These are phyloP conservation scores for Xylariales sp. DNA, from an alignment of 2,329 filamentous ascomycete genomes.

Conservation along the genomic window DNA sequence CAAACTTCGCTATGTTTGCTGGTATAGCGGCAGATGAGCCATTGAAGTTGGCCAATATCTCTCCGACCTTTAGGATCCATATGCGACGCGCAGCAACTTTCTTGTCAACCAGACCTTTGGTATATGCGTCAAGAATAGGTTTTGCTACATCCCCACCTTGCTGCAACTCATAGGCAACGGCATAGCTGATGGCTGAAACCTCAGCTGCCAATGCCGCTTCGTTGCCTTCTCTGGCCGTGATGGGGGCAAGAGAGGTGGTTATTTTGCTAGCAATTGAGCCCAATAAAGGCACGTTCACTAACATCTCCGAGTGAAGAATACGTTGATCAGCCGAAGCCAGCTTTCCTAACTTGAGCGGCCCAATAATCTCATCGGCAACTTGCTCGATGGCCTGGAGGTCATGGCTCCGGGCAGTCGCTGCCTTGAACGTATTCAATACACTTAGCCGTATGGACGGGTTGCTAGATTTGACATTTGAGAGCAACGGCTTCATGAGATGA, in stretches of 20 bases:
- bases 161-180: slow-evolving; percentile 58
- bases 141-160: slow-evolving; percentile 59
- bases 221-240: slow-evolving; percentile 81
- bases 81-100: slow-evolving; percentile 69
- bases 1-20: slow-evolving; percentile 44
- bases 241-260: slow-evolving; percentile 58
- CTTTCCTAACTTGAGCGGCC: slow-evolving; percentile 78
- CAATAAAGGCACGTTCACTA: slow-evolving; percentile 60
- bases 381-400: slow-evolving; percentile 58
- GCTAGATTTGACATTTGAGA: slow-evolving; percentile 89
- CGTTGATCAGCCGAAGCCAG: slow-evolving; percentile 81
- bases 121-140: slow-evolving; percentile 62
- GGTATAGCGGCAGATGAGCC: slow-evolving; percentile 40
- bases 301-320: slow-evolving; percentile 74
- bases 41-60: slow-evolving; percentile 59
- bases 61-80: slow-evolving; percentile 74
- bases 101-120: slow-evolving; percentile 84
- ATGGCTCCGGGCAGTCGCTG: slow-evolving; percentile 47
- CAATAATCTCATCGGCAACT: slow-evolving; percentile 71
- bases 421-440: slow-evolving; percentile 68
- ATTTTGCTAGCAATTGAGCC: slow-evolving; percentile 61
- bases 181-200: slow-evolving; percentile 64
- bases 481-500: slow-evolving; percentile 76
- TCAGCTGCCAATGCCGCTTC: slow-evolving; percentile 76
- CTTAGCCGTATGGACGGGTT: slow-evolving; percentile 74